phyloP scores from a whole-genome alignment of 306 rosid species.

The Prunus padus region DNA sequence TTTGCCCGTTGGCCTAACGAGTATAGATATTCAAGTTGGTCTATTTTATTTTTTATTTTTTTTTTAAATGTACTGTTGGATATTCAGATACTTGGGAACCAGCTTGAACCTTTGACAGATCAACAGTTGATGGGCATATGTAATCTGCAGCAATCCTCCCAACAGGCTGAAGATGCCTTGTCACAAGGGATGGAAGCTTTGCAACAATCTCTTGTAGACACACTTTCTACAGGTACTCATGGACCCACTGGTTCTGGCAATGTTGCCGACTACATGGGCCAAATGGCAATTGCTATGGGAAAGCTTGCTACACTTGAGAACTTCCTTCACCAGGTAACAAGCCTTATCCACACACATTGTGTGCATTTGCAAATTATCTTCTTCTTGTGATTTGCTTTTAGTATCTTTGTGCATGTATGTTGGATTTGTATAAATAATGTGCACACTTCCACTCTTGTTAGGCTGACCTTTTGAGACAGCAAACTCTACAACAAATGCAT shows the following conservation, averaged over 20 bases:
- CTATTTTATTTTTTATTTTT: neutral
- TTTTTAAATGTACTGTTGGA: neutral
- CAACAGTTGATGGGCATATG: conserved; percentile 74
- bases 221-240: conserved; percentile 54
- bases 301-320: conserved; percentile 73
- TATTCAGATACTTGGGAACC: conserved; percentile 69
- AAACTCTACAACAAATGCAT: conserved; percentile 75
- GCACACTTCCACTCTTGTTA: conserved; percentile 18
- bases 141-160: conserved; percentile 80
- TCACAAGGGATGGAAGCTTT: conserved; percentile 92
- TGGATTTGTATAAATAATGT: neutral
- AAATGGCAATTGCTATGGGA: conserved; percentile 92
- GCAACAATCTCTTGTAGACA: conserved; percentile 80
- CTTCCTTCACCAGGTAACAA: conserved; percentile 70
- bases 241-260: conserved; percentile 51
- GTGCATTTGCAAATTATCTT: neutral
- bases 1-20: neutral
- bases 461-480: conserved; percentile 91
- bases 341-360: neutral
- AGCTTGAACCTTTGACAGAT: conserved; percentile 73
- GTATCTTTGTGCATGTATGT: neutral
- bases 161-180: conserved; percentile 89
- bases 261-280: conserved; percentile 88
- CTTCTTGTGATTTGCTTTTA: no score
- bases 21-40: neutral